A percentile compares a stretch with the other conserved stretches of the same genome.
Evolutionary conservation across 345 rosid genomes (phyloP).

Genomic region (Hypericum perforatum): DNA sequence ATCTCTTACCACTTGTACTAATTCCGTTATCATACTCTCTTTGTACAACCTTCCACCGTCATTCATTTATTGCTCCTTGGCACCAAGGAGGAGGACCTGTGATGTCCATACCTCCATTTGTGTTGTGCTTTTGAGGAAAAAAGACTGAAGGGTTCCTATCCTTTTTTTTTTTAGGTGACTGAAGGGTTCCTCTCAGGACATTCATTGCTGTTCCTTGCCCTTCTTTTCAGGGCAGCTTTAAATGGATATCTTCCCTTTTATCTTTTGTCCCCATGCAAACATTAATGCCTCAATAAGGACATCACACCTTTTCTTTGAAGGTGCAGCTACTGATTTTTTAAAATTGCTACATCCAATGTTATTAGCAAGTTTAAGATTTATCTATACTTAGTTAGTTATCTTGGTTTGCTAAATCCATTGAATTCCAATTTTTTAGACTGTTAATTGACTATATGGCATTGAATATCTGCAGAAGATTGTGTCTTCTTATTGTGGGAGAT

Average conservation of each 20-base stretch:
- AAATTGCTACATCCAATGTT: too few species aligned
- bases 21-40: slow-evolving; percentile 2
- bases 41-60: slow-evolving; percentile 10
- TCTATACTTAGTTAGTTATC: too few species aligned
- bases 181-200: slow-evolving; percentile 27
- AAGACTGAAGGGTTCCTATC: too few species aligned
- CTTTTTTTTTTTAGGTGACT: too few species aligned
- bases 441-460: too few species aligned
- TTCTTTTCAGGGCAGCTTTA: slow-evolving; percentile 20
- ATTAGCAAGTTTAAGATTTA: too few species aligned
- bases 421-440: slow-evolving; percentile 12
- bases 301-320: slow-evolving; percentile 21
- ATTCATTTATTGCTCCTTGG: slow-evolving; percentile 30
- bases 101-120: slow-evolving; percentile 21
- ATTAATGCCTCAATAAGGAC: slow-evolving; percentile 33
- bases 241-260: slow-evolving; percentile 12
- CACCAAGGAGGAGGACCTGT: slow-evolving; percentile 9
- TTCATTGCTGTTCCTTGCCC: slow-evolving; percentile 28
- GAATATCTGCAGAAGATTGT: slow-evolving; percentile 71
- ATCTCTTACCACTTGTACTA: too few species aligned
- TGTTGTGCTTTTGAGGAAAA: slow-evolving; percentile 24
- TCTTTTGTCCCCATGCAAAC: slow-evolving; percentile 5
- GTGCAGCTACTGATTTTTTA: too few species aligned
- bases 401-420: slow-evolving; percentile 18
- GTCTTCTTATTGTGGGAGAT: slow-evolving; percentile 48